A percentile compares a stretch with the other conserved stretches of the same genome.
Evolutionary conservation across 805 yeast genomes (phyloP).

Genomic region (Metschnikowia rubicola): DNA sequence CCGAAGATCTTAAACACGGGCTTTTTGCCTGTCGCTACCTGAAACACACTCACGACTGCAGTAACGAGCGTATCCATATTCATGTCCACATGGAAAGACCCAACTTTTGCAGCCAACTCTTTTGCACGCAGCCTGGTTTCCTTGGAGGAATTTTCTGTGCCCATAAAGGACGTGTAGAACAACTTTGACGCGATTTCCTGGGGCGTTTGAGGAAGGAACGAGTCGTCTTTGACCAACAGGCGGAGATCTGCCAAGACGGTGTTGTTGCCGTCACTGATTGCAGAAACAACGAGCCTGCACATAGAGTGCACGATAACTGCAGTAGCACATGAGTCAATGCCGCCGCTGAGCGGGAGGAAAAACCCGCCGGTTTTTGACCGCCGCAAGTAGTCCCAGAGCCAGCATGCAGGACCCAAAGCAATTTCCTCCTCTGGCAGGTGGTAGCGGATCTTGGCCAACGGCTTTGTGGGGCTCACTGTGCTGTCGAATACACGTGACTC

Average conservation of each 20-base stretch:
- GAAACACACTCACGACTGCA: constrained; percentile 73
- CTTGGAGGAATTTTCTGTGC: constrained; percentile 84
- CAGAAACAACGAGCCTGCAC: constrained; percentile 80
- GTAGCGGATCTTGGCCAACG: constrained; percentile 47
- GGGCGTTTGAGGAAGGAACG: constrained; percentile 71
- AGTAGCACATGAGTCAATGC: constrained; percentile 97
- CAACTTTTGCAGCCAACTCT: constrained; percentile 68
- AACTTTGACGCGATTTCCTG: constrained; percentile 70
- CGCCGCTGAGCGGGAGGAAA: constrained; percentile 93
- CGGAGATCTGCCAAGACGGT: constrained; percentile 80
- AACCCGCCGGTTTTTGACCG: constrained; percentile 88
- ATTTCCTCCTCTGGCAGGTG: constrained; percentile 93
- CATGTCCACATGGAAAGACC: constrained; percentile 86
- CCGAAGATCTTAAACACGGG: constrained; percentile 93
- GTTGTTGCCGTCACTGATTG: constrained; percentile 61
- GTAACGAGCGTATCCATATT: constrained; percentile 85
- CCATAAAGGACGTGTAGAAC: constrained; percentile 93
- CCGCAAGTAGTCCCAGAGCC: constrained; percentile 98
- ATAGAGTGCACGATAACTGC: constrained; percentile 91
- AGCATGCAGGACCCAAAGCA: constrained; percentile 97
- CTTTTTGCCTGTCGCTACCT: constrained; percentile 82
- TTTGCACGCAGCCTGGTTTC: constrained; percentile 86
- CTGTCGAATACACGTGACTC: constrained; percentile 58
- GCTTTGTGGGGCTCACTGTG: constrained; percentile 52
- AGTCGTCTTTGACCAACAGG: constrained; percentile 52